Conservation (phyloP, 2,329 filamentous ascomycete genomes). For the Aspergillus amoenus region DNA sequence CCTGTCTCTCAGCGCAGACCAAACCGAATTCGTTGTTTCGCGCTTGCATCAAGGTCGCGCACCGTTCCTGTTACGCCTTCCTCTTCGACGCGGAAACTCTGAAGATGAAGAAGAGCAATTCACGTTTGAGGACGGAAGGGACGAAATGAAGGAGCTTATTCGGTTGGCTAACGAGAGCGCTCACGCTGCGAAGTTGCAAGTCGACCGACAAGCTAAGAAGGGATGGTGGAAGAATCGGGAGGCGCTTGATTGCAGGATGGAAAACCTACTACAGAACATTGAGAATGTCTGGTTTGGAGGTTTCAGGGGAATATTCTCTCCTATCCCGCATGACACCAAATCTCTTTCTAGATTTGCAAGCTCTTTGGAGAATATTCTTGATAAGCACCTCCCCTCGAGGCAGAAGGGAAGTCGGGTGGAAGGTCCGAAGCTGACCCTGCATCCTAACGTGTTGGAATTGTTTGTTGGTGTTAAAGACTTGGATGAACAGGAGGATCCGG, state of each 20-base stretch:
- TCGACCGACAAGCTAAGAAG: slow-evolving; percentile 70
- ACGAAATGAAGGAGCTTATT: slow-evolving; percentile 81
- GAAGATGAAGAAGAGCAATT: slow-evolving; percentile 78
- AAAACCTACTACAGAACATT: slow-evolving; percentile 76
- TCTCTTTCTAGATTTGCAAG: slow-evolving; percentile 73
- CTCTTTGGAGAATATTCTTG: slow-evolving; percentile 74
- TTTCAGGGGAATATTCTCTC: slow-evolving; percentile 91
- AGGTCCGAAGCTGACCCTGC: slow-evolving; percentile 54
- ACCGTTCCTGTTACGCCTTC: slow-evolving; percentile 84
- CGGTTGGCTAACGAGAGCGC: slow-evolving; percentile 78
- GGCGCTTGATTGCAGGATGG: slow-evolving; percentile 72
- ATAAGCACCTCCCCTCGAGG: slow-evolving; percentile 82
- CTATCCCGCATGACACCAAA: slow-evolving; percentile 61
- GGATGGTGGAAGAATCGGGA: slow-evolving; percentile 91
- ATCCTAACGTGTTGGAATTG: slow-evolving; percentile 73
- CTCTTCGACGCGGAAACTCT: slow-evolving; percentile 76
- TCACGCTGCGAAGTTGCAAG: slow-evolving; percentile 70
- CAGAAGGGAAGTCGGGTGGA: slow-evolving; percentile 57
- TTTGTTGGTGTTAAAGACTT: slow-evolving; percentile 83
- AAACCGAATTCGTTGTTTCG: slow-evolving; percentile 84
- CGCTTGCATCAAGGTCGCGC: slow-evolving; percentile 72
- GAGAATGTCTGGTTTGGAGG: slow-evolving; percentile 94
- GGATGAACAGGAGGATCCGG: slow-evolving; percentile 69
- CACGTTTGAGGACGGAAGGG: slow-evolving; percentile 74
- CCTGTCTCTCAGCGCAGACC: slow-evolving; percentile 76